Percentiles rank a stretch among this genome's conserved stretches.
Conservation (phyloP, 176 grass and related monocot species). For the Poa annua region DNA sequence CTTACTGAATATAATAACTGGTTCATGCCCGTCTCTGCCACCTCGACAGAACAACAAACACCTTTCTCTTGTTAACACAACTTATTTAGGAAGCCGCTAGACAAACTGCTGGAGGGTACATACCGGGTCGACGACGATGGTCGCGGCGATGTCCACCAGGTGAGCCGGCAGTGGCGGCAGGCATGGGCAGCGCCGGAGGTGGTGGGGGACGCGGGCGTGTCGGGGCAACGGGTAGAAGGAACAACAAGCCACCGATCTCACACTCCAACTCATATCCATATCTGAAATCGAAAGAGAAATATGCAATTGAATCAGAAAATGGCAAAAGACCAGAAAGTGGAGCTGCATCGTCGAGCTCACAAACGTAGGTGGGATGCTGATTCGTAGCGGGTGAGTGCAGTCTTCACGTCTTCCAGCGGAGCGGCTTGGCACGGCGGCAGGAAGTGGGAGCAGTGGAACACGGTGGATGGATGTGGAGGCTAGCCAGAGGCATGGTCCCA, state of each 20-base stretch:
- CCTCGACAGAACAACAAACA: not conserved
- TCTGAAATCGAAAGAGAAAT: too few species aligned
- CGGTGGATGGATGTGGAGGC: too few species aligned
- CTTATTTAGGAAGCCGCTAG: not conserved
- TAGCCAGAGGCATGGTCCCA: too few species aligned
- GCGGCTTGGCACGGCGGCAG: too few species aligned
- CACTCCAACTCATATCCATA: not conserved
- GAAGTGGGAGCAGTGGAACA: too few species aligned
- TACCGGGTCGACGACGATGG: constrained; percentile 57
- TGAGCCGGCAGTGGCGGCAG: constrained; percentile 33
- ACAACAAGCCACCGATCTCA: constrained; percentile 16
- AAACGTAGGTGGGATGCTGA: too few species aligned
- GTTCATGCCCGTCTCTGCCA: not conserved
- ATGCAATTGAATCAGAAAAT: too few species aligned
- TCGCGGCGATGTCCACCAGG: not conserved
- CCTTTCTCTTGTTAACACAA: not conserved
- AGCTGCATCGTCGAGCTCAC: too few species aligned
- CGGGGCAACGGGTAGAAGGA: constrained; percentile 27
- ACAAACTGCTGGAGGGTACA: constrained; percentile 23
- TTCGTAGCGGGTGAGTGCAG: too few species aligned
- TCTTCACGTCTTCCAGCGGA: too few species aligned
- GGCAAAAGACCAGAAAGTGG: too few species aligned
- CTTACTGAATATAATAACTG: not conserved
- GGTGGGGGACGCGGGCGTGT: not conserved
- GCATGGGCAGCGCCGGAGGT: not conserved